phyloP scores from a whole-genome alignment of 108 stramenopile genomes.

The Stephanodiscus minutulus region DNA sequence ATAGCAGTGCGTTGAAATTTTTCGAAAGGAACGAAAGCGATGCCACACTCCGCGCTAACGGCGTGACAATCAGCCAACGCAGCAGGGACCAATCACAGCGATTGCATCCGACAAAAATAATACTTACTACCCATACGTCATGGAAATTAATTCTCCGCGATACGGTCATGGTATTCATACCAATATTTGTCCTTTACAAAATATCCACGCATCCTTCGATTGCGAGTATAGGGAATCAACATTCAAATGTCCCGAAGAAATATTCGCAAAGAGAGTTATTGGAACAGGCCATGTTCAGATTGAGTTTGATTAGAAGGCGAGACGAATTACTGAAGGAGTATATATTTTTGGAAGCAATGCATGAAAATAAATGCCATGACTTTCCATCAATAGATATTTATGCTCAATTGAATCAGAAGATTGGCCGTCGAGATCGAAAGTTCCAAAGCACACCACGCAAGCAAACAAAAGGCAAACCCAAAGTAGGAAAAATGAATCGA shows the following conservation, averaged over 20 bases:
- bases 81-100: no score
- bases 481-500: no score
- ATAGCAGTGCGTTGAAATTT: no score
- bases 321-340: conserved; percentile 10
- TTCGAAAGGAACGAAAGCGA: no score
- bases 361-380: conserved; percentile 22
- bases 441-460: not conserved
- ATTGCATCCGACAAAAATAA: no score
- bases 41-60: no score
- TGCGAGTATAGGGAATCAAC: conserved; percentile 10
- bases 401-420: not conserved
- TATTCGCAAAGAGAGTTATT: conserved; percentile 12
- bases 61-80: no score
- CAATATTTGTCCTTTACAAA: conserved; percentile 20
- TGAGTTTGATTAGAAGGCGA: conserved; percentile 18
- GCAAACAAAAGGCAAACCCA: not conserved
- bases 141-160: conserved; percentile 22
- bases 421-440: conserved; percentile 3
- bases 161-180: conserved; percentile 14
- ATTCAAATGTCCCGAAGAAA: conserved; percentile 16
- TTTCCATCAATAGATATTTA: conserved; percentile 5
- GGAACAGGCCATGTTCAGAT: not conserved
- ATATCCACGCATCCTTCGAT: conserved; percentile 29
- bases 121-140: no score
- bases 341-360: conserved; percentile 11